Evolutionary conservation across 768 basidiomycete species (phyloP).

Genomic region (Lactarius hatsudake): DNA sequence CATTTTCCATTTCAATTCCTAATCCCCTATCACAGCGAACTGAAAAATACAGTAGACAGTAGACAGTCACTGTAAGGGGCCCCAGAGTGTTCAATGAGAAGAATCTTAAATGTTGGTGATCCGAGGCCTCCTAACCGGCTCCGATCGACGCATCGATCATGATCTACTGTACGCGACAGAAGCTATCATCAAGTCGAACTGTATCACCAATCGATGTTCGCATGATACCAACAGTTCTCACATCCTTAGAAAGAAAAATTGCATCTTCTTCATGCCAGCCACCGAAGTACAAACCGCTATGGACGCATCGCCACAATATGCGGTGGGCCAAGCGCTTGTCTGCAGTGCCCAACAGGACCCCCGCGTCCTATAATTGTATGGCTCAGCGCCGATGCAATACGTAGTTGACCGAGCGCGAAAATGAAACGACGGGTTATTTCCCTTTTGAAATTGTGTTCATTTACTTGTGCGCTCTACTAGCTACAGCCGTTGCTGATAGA

Average conservation of each 20-base stretch:
- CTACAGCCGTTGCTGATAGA: no score
- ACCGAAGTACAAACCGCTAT: neutral
- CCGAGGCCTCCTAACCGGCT: neutral
- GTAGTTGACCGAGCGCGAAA: no score
- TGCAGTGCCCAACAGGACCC: no score
- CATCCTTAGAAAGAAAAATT: neutral
- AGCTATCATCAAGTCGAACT: neutral
- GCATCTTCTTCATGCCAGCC: neutral
- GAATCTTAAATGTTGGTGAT: neutral
- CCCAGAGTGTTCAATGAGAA: neutral
- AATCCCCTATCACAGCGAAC: neutral
- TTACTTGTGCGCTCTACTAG: no score
- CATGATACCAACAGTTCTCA: no score
- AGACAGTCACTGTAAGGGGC: neutral
- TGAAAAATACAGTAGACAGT: neutral
- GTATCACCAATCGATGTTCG: neutral
- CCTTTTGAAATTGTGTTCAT: no score
- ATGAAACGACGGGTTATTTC: no score
- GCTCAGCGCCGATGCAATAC: no score
- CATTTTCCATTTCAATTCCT: neutral
- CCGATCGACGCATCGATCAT: neutral
- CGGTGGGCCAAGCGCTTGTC: no score
- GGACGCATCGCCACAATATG: no score
- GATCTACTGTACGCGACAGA: neutral
- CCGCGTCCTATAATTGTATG: no score